These are phyloP conservation scores for Phytophthora chlamydospora DNA, from an alignment of 352 stramenopile species.

Conservation along the genomic window DNA sequence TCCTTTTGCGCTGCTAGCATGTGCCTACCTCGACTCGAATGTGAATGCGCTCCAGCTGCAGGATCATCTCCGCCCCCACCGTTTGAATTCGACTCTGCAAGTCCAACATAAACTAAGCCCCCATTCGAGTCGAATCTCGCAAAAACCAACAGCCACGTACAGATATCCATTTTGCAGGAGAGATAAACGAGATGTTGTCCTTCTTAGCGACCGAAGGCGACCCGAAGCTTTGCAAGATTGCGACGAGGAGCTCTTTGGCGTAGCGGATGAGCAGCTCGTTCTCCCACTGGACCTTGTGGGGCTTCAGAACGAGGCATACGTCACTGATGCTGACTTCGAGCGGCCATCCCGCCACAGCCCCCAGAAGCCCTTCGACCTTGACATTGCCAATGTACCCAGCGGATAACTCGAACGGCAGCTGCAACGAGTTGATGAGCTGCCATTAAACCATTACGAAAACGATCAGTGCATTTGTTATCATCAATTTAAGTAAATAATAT, in stretches of 20 bases:
- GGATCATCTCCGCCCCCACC: slow-evolving; percentile 56
- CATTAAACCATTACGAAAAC: background rate
- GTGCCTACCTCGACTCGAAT: slow-evolving; percentile 66
- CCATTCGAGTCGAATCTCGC: background rate
- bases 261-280: slow-evolving; percentile 78
- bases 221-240: slow-evolving; percentile 59
- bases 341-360: slow-evolving; percentile 60
- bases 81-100: slow-evolving; percentile 53
- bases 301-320: slow-evolving; percentile 65
- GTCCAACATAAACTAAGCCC: too few species aligned
- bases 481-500: background rate
- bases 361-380: slow-evolving; percentile 66
- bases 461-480: background rate
- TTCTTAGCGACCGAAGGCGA: slow-evolving; percentile 37
- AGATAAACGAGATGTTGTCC: slow-evolving; percentile 41
- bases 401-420: slow-evolving; percentile 70
- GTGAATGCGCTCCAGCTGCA: slow-evolving; percentile 71
- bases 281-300: slow-evolving; percentile 63
- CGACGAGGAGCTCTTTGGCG: slow-evolving; percentile 64
- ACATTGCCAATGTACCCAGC: slow-evolving; percentile 72
- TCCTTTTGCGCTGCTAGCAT: background rate
- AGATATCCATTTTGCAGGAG: slow-evolving; percentile 67
- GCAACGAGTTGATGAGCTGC: slow-evolving; percentile 67
- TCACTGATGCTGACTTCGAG: slow-evolving; percentile 60
- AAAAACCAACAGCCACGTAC: slow-evolving; percentile 25